These are phyloP conservation scores for Favolaschia claudopus DNA, from an alignment of 768 basidiomycete species.

Conservation along the genomic window DNA sequence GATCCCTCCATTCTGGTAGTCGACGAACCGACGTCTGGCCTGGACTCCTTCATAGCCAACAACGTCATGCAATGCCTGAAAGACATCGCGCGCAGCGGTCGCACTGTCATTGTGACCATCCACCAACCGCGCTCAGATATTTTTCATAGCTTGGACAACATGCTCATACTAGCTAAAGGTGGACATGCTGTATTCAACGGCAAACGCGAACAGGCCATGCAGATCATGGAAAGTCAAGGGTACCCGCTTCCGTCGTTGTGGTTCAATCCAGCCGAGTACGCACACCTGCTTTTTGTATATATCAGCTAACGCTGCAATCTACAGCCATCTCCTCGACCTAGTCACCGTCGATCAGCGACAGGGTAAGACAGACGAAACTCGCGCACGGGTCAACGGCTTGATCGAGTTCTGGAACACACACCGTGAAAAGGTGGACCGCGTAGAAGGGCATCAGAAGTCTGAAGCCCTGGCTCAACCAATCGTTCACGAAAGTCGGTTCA, in stretches of 20 bases:
- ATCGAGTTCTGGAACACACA: conserved; percentile 23
- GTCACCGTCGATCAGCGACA: conserved; percentile 25
- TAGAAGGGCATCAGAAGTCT: conserved; percentile 13
- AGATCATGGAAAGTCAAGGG: conserved; percentile 43
- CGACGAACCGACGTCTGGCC: conserved; percentile 38
- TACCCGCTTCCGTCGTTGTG: conserved; percentile 39
- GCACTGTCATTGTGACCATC: conserved; percentile 47
- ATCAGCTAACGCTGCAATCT: conserved; percentile 22
- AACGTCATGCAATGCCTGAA: conserved; percentile 53
- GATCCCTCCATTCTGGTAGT: conserved; percentile 48
- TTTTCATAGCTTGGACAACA: conserved; percentile 31
- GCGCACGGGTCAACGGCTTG: conserved; percentile 18
- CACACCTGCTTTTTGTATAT: conserved; percentile 38
- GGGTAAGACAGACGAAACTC: conserved; percentile 15
- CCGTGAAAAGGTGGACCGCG: conserved; percentile 20
- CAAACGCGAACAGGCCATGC: conserved; percentile 35
- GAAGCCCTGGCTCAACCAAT: conserved; percentile 8
- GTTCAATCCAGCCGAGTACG: conserved; percentile 51
- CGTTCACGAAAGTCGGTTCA: conserved; percentile 30
- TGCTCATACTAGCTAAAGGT: conserved; percentile 32
- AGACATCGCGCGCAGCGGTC: conserved; percentile 46
- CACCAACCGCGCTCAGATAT: conserved; percentile 41
- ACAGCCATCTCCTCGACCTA: conserved; percentile 24
- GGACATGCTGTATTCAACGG: conserved; percentile 32
- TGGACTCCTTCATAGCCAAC: conserved; percentile 53